Evolutionary conservation across 805 yeast species (phyloP), one percentile per base, ranked within the genome.

Genomic region (Yamadazyma phyllophila): DNA sequence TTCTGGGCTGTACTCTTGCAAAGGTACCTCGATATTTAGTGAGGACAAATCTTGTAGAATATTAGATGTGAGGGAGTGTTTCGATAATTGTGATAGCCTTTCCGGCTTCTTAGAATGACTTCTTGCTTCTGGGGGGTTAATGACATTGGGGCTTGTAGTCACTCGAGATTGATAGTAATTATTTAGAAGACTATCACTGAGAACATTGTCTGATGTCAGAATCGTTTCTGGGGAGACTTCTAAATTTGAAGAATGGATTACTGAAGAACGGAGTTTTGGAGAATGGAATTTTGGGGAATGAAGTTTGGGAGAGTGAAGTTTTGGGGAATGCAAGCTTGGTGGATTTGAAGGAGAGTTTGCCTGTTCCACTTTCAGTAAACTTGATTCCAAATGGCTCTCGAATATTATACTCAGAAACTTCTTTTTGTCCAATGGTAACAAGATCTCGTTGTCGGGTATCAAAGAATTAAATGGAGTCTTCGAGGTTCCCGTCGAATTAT

Each of bases 1-100:
- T 29, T 26, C 41, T 7, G 16, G 7, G 11, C n/a, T 10, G 10
- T 14, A 26, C 16, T 37, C 40, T 26, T 14, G 15, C 13, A n/a
- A 15, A 16, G 44, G 44, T 13, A 33, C 39, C 12, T 31, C 38
- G 14, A 36, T 30, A 15, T 32, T 24, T 15, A 37, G 13, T 2
- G 43, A 37, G 15, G 42, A 44, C 15, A 44, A 38, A 36, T 44
- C 46, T 27, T 44, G 42, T 15, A 44, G 27, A 2, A 44, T 38
- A 29, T 44, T 44, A 3, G 46, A 44, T 4, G 43, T 35, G 13
- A 36, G 14, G 6, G 43, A 32, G 27, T 35, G 16, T 13, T 15
- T 26, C 7, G 40, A 42, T 2, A 16, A 14, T 5, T 9, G 29
- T n/a, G 29, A 20, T 6, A 20, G n/a, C 15, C 16, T 26, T 13